phyloP scores from a whole-genome alignment of 306 rosid genomes.

The Ziziphus jujuba region DNA sequence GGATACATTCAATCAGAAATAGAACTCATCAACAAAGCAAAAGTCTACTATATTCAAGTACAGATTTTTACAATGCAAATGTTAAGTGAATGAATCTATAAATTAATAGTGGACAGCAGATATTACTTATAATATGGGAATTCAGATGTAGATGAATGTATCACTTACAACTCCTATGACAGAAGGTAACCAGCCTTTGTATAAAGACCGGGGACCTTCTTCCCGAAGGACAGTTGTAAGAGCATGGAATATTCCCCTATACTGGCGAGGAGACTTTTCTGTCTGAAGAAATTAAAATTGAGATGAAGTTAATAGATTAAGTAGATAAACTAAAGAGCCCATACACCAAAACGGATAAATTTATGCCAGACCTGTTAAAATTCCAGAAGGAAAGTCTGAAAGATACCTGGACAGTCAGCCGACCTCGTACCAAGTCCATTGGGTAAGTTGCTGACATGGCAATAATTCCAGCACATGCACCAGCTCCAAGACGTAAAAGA shows the following conservation, averaged over 20 bases:
- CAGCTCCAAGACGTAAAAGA: slow-evolving; percentile 69
- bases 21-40: not conserved
- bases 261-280: slow-evolving; percentile 53
- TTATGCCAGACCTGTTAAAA: slow-evolving; percentile 1
- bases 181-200: slow-evolving; percentile 74
- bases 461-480: slow-evolving; percentile 75
- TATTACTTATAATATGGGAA: not conserved
- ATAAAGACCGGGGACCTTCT: slow-evolving; percentile 66
- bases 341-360: slow-evolving; percentile 4
- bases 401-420: slow-evolving; percentile 64
- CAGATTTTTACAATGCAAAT: not conserved
- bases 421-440: slow-evolving; percentile 69
- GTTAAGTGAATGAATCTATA: not conserved
- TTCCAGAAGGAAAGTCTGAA: not conserved
- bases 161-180: slow-evolving; percentile 72
- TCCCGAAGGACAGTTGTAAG: slow-evolving; percentile 64
- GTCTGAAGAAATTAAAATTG: slow-evolving; percentile 37
- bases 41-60: not conserved
- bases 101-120: not conserved
- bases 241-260: slow-evolving; percentile 65
- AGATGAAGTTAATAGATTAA: slow-evolving; percentile 11
- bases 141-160: slow-evolving; percentile 5
- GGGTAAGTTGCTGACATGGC: slow-evolving; percentile 82
- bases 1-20: slow-evolving; percentile 4
- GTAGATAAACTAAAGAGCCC: slow-evolving; percentile 5